phyloP scores from a whole-genome alignment of 805 yeast species.

The Metschnikowia peoriensis region DNA sequence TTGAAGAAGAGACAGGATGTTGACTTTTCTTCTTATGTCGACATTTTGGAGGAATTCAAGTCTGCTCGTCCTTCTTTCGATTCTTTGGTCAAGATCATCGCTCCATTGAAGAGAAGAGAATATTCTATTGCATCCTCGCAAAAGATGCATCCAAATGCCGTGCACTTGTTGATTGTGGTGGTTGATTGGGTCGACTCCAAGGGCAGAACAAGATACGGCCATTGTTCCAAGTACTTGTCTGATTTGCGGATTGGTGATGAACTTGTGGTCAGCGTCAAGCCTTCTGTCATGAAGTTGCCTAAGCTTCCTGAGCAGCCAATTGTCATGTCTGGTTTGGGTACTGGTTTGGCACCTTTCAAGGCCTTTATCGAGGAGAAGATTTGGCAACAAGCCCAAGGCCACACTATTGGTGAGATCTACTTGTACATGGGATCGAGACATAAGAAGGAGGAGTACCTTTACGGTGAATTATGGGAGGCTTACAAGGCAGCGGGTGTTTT shows the following conservation, averaged over 20 bases:
- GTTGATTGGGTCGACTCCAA: constrained; percentile 91
- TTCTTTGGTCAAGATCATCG: constrained; percentile 68
- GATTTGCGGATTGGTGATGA: constrained; percentile 79
- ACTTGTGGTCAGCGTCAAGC: constrained; percentile 90
- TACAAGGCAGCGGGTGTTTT: constrained; percentile 87
- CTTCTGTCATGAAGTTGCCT: constrained; percentile 96
- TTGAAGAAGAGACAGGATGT: constrained; percentile 83
- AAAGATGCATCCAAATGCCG: constrained; percentile 84
- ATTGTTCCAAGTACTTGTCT: constrained; percentile 87
- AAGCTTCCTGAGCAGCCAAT: constrained; percentile 84
- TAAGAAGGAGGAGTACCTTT: constrained; percentile 89
- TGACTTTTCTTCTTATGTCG: constrained; percentile 77
- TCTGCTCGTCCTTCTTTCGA: constrained; percentile 76
- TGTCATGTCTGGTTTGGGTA: constrained; percentile 96
- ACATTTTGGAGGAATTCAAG: constrained; percentile 72
- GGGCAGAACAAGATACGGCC: constrained; percentile 88
- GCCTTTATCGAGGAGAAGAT: constrained; percentile 94
- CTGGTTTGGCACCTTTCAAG: constrained; percentile 97
- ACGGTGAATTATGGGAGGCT: constrained; percentile 98
- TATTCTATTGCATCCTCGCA: constrained; percentile 97
- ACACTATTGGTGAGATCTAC: constrained; percentile 84
- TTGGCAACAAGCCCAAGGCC: constrained; percentile 88
- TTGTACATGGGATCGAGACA: constrained; percentile 93
- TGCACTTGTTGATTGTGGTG: constrained; percentile 88
- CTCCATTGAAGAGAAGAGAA: constrained; percentile 94